Percentiles rank a stretch among this genome's conserved stretches.
Conservation (phyloP, 1,139 yeast genomes). For the Yamadazyma spencermartinsiae region DNA sequence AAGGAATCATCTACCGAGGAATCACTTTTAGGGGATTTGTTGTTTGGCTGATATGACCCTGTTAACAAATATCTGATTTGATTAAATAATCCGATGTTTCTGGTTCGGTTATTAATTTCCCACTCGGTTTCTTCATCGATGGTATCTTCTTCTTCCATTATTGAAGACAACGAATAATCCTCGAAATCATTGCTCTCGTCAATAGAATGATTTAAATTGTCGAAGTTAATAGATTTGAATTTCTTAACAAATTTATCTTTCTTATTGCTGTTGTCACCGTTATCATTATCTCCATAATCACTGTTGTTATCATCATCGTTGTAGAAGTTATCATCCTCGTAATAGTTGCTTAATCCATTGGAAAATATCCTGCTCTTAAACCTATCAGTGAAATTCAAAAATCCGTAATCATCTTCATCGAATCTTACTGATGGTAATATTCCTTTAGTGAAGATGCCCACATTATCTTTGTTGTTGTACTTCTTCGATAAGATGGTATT, state of each 20-base stretch:
- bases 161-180: neutral
- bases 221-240: slow-evolving; percentile 12
- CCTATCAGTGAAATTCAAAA: slow-evolving; percentile 31
- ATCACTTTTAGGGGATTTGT: slow-evolving; percentile 22
- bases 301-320: slow-evolving; percentile 7
- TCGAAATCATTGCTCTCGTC: slow-evolving; percentile 1
- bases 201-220: slow-evolving; percentile 8
- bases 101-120: slow-evolving; percentile 15
- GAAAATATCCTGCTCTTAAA: slow-evolving; percentile 33
- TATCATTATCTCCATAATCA: slow-evolving; percentile 8
- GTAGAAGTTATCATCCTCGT: slow-evolving; percentile 20
- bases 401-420: slow-evolving; percentile 31
- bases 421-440: slow-evolving; percentile 16
- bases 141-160: slow-evolving; percentile 7
- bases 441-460: slow-evolving; percentile 22
- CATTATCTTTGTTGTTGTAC: slow-evolving; percentile 20
- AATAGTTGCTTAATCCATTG: slow-evolving; percentile 28
- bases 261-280: slow-evolving; percentile 9
- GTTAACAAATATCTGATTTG: slow-evolving; percentile 40
- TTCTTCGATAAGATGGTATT: slow-evolving; percentile 40
- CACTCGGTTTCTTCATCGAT: slow-evolving; percentile 19
- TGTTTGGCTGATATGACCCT: slow-evolving; percentile 25
- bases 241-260: slow-evolving; percentile 2
- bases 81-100: slow-evolving; percentile 31
- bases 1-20: slow-evolving; percentile 41